Base-by-base conservation (phyloP, 75 land plant genomes). In the Pinus albicaulis region DNA sequence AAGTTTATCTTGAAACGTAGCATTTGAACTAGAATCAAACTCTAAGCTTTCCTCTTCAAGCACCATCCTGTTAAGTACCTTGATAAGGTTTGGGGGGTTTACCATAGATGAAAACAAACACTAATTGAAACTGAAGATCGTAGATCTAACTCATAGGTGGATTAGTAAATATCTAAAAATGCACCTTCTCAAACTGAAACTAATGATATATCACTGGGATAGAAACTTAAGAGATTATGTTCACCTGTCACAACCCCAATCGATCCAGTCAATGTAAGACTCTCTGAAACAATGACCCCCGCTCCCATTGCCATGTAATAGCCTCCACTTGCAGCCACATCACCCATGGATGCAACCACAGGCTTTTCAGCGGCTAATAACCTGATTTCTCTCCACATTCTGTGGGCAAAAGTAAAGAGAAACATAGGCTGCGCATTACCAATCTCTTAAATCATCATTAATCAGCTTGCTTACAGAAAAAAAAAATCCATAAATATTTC, bases 221-320 rank as follows among this genome's bases (percentile, higher is more conserved):
- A 28, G 25, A 13, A 59, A 26, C 12, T 12, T 74, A 19, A 52
- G 31, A 16, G 63, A 36, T 57, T 14, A 24, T 41, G 31, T 22
- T 76, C 58, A 98, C 98, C 98, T 86, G 99, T 90, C 8, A 98
- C 98, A 64, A 98, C 99, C 57, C 99, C 99, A 75, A 98, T 98
- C 57, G 99, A 98, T 76, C 99, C 98, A 48, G 96, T 98, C 62
- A 98, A 81, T 2, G 98, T 98, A 61, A 95, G 91, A 63, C 82
- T 84, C 74, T 98, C 99, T 7, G 99, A 88, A 78, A 98, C 87
- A 76, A 98, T 87, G 20, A 85, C 82, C 22, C 78, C 85, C 44
- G 96, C 93, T 71, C 88, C 99, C 99, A 98, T 98, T 58, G 99
- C 98, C 96, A 98, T 93, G 74, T 98, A 98, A 73, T 98, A 98